A percentile compares a stretch with the other conserved stretches of the same genome.
Evolutionary conservation across 2,329 filamentous ascomycete genomes (phyloP).

Genomic region (Cordyceps farinosa): DNA sequence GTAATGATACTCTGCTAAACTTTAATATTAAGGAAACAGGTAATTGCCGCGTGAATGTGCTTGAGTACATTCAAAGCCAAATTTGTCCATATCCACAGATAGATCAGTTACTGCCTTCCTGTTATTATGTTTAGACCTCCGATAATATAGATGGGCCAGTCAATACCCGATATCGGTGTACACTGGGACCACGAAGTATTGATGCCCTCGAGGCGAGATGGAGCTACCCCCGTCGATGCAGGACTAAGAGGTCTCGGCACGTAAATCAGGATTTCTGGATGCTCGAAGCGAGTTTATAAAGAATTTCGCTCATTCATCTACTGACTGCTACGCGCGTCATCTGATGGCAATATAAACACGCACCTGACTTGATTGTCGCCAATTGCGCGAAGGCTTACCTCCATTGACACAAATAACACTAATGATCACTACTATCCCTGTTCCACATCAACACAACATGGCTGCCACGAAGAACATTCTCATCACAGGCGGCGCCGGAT

Average conservation of each 20-base stretch:
- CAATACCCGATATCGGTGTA: not conserved
- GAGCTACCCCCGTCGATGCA: not conserved
- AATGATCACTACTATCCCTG: not conserved
- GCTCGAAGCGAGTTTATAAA: not conserved
- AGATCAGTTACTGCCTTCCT: no score
- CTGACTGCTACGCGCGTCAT: no score
- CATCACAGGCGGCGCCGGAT: slow-evolving; percentile 62
- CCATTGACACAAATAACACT: not conserved
- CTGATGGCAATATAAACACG: not conserved
- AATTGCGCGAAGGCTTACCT: not conserved
- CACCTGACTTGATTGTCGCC: not conserved
- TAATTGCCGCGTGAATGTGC: no score
- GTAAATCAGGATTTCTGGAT: not conserved
- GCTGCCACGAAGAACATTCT: slow-evolving; percentile 40
- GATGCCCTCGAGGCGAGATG: not conserved
- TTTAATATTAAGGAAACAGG: no score
- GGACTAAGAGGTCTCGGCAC: not conserved
- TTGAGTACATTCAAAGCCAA: no score
- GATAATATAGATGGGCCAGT: no score
- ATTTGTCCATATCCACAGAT: no score
- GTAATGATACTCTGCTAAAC: no score
- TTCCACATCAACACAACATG: not conserved
- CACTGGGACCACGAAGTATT: no score
- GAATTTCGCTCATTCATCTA: no score
- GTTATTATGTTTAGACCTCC: no score